These are phyloP conservation scores for Solanum gracilifrons DNA, from an alignment of 257 asterid genomes.

Conservation along the genomic window DNA sequence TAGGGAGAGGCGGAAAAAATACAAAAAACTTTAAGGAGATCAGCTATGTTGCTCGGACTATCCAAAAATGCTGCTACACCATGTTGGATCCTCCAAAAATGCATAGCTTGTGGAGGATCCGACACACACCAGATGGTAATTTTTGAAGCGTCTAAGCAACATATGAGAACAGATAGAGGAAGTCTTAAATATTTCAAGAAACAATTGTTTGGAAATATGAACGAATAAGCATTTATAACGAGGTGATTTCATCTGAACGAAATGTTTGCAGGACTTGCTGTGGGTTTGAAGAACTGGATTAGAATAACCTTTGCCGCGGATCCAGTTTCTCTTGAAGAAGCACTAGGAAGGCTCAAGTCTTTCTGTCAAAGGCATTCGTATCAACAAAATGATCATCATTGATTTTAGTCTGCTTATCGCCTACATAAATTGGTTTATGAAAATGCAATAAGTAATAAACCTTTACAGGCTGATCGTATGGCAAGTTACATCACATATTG, in stretches of 20 bases:
- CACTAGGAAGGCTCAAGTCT: conserved; percentile 42
- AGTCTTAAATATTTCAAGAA: background rate
- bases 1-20: no score
- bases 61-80: background rate
- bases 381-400: conserved; percentile 5
- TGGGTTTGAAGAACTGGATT: conserved; percentile 70
- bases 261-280: conserved; percentile 50
- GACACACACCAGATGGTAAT: background rate
- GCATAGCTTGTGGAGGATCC: background rate
- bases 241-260: background rate
- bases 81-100: background rate
- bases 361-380: conserved; percentile 51
- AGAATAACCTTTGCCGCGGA: conserved; percentile 66
- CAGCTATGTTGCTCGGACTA: background rate
- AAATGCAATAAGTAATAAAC: background rate
- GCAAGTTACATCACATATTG: background rate
- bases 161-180: background rate
- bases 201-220: background rate
- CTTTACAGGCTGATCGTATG: background rate
- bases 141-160: background rate
- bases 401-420: background rate
- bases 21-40: background rate
- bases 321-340: conserved; percentile 23
- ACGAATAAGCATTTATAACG: background rate
- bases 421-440: background rate